Percentiles rank a stretch among this genome's conserved stretches.
Evolutionary conservation across 2,329 filamentous ascomycete genomes (phyloP).

Genomic region (Cadophora malorum): DNA sequence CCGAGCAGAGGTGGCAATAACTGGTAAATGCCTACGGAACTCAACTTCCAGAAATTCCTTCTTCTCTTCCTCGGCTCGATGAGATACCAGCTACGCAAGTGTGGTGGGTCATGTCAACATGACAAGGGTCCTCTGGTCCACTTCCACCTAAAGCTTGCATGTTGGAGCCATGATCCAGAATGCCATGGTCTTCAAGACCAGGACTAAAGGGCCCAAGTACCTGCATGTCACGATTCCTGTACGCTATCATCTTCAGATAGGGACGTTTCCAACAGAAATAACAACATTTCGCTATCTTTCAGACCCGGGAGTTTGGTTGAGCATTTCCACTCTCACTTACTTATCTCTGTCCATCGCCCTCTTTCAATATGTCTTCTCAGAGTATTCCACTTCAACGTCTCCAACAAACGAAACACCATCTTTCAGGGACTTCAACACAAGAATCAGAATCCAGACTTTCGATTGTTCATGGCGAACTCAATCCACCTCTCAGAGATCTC

Average conservation of each 20-base stretch:
- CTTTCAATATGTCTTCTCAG: slow-evolving; percentile 10
- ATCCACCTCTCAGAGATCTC: slow-evolving; percentile 71
- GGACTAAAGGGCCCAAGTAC: neutral
- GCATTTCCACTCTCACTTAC: neutral
- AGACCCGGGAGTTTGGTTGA: slow-evolving; percentile 11
- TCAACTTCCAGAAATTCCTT: too few relatives aligned
- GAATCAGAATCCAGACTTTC: neutral
- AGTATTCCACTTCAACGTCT: slow-evolving; percentile 7
- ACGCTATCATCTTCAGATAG: slow-evolving; percentile 10
- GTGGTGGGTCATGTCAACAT: neutral
- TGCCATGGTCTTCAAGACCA: neutral
- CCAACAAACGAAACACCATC: slow-evolving; percentile 8
- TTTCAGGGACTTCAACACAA: neutral
- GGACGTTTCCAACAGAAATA: neutral
- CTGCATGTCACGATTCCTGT: slow-evolving; percentile 3
- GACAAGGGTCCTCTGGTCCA: neutral
- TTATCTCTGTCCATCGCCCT: neutral
- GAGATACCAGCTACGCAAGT: neutral
- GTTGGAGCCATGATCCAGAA: neutral
- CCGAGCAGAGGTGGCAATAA: neutral
- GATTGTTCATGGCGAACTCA: slow-evolving; percentile 18
- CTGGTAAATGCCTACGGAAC: neutral
- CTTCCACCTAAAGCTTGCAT: neutral
- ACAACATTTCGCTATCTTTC: slow-evolving; percentile 8
- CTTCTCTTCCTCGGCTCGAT: slow-evolving; percentile 1